Conservation (phyloP, 768 basidiomycete species). For the Podaxis mareebaensis region DNA sequence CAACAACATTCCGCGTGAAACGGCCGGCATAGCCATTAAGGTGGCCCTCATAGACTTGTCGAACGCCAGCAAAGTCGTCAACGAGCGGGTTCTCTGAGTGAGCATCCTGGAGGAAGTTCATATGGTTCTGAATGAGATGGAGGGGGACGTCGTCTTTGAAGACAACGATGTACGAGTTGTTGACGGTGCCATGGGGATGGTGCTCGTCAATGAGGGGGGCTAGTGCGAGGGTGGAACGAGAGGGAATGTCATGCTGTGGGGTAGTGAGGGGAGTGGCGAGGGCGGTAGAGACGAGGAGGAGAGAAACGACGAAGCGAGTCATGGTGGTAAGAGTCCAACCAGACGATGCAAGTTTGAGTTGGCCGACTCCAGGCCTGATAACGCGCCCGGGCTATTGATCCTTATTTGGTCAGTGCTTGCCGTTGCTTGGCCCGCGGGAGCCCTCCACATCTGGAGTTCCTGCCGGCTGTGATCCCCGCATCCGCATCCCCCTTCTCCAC, state of each 20-base stretch:
- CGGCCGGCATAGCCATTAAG: constrained; percentile 80
- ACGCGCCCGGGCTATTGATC: constrained; percentile 28
- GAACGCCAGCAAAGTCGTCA: constrained; percentile 53
- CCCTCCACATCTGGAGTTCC: not conserved
- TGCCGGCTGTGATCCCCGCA: not conserved
- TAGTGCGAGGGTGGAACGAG: constrained; percentile 46
- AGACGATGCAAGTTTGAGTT: constrained; percentile 21
- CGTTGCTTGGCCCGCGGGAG: constrained; percentile 10
- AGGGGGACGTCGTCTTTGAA: constrained; percentile 70
- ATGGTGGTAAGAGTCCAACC: constrained; percentile 36
- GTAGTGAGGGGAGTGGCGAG: constrained; percentile 53
- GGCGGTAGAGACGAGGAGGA: constrained; percentile 37
- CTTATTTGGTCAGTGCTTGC: constrained; percentile 28
- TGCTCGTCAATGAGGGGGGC: constrained; percentile 62
- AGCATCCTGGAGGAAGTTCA: constrained; percentile 74
- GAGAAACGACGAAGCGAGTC: constrained; percentile 41
- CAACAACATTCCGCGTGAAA: constrained; percentile 70
- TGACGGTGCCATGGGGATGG: constrained; percentile 71
- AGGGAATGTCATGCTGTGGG: constrained; percentile 30
- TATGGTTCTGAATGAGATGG: constrained; percentile 67
- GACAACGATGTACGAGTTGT: constrained; percentile 94
- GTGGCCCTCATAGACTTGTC: constrained; percentile 76
- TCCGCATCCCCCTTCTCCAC: not conserved
- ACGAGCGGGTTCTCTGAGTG: constrained; percentile 53
- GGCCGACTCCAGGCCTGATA: constrained; percentile 23